Conservation (phyloP, 768 basidiomycete genomes). For the Suillus alpinus region DNA sequence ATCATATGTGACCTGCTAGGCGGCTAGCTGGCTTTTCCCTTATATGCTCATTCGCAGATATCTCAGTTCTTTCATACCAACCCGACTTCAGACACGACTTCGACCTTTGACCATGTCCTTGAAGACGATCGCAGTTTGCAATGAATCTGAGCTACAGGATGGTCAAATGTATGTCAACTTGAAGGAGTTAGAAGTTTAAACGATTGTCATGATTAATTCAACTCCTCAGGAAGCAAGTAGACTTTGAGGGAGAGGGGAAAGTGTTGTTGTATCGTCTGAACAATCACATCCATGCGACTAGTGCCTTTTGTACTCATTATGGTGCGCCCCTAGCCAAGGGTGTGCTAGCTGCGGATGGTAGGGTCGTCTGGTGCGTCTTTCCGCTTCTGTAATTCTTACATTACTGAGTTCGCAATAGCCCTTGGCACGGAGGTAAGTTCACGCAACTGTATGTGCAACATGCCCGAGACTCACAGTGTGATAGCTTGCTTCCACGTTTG, state of each 20-base stretch:
- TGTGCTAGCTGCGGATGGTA: conserved; percentile 72
- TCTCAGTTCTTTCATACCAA: not conserved
- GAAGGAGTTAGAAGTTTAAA: not conserved
- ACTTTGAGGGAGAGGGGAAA: conserved; percentile 71
- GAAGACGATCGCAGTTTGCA: conserved; percentile 51
- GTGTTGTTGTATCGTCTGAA: conserved; percentile 76
- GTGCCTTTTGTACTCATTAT: conserved; percentile 88
- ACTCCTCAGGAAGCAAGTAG: conserved; percentile 70
- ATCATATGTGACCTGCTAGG: not conserved
- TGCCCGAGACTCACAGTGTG: not conserved
- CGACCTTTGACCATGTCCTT: conserved; percentile 18
- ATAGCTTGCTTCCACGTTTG: conserved; percentile 85
- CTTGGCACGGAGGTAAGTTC: conserved; percentile 80
- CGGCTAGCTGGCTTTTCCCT: not conserved
- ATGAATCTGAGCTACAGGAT: conserved; percentile 46
- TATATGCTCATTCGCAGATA: not conserved
- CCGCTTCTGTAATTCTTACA: not conserved
- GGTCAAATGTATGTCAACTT: conserved; percentile 53
- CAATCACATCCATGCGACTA: conserved; percentile 73
- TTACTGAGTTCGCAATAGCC: conserved; percentile 39
- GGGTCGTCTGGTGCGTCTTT: conserved; percentile 67
- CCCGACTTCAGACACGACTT: not conserved
- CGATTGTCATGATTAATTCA: not conserved
- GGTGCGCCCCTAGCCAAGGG: conserved; percentile 86
- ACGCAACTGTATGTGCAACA: not conserved